Evolutionary conservation across 176 grass and related monocot species (phyloP).

Genomic region (Phoenix roebelenii): DNA sequence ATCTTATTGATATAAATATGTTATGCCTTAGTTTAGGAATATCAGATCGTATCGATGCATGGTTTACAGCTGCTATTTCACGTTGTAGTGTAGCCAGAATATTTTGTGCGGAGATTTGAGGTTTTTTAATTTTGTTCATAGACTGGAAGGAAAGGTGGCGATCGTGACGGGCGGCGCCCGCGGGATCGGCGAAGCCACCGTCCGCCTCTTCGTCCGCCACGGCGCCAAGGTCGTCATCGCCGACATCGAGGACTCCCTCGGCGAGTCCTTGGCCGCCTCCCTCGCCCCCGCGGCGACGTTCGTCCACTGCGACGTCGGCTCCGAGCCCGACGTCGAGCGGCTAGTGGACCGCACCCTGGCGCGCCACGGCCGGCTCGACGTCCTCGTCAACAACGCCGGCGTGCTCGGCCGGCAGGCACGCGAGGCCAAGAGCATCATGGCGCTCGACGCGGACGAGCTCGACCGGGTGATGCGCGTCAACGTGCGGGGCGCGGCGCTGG

Average conservation of each 20-base stretch:
- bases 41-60: too few relatives aligned
- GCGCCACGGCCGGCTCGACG: conserved; percentile 54
- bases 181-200: conserved; percentile 85
- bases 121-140: background rate
- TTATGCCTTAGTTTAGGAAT: too few relatives aligned
- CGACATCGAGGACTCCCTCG: conserved; percentile 45
- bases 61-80: too few relatives aligned
- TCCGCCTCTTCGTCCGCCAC: conserved; percentile 49
- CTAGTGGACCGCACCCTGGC: conserved; percentile 33
- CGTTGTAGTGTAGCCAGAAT: too few relatives aligned
- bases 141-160: conserved; percentile 83
- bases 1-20: too few relatives aligned
- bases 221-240: conserved; percentile 72
- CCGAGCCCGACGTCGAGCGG: conserved; percentile 56
- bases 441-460: conserved; percentile 24
- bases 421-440: background rate
- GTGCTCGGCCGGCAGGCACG: background rate
- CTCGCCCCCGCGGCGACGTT: conserved; percentile 40
- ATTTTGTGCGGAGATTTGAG: too few relatives aligned
- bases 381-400: conserved; percentile 74
- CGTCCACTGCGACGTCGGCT: conserved; percentile 60
- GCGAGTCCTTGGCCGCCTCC: conserved; percentile 42
- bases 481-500: conserved; percentile 75
- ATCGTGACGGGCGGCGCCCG: conserved; percentile 73
- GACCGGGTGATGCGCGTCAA: conserved; percentile 93